phyloP scores from a whole-genome alignment of 2,329 filamentous ascomycete species.

The Paraconiothyrium brasiliense region DNA sequence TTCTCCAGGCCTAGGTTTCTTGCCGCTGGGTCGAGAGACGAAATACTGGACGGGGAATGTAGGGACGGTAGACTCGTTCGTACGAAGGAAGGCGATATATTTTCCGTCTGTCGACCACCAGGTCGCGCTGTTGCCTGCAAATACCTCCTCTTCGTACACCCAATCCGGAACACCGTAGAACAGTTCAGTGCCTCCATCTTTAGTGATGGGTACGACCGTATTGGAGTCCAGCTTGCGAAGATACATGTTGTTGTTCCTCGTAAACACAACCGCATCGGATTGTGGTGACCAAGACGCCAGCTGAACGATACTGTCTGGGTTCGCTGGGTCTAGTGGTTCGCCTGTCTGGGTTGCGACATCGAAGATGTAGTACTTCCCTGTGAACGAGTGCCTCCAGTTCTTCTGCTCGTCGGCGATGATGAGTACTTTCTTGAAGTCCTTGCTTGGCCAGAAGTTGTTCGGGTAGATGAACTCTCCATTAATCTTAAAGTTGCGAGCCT shows the following conservation, averaged over 20 bases:
- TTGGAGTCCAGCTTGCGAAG: constrained; percentile 72
- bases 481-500: constrained; percentile 69
- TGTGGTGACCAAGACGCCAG: constrained; percentile 89
- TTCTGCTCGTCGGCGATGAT: constrained; percentile 75
- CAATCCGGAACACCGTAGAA: constrained; percentile 98
- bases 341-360: constrained; percentile 83
- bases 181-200: constrained; percentile 84
- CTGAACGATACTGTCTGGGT: constrained; percentile 74
- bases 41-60: constrained; percentile 96
- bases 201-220: constrained; percentile 76
- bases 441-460: constrained; percentile 75
- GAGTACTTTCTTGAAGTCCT: constrained; percentile 85
- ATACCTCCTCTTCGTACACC: constrained; percentile 93
- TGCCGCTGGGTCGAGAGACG: constrained; percentile 83
- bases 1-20: constrained; percentile 71
- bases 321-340: constrained; percentile 77
- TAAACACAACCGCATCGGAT: constrained; percentile 89
- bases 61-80: constrained; percentile 90
- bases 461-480: constrained; percentile 66
- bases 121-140: constrained; percentile 79
- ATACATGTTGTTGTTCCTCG: constrained; percentile 88
- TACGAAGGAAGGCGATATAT: constrained; percentile 89
- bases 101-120: constrained; percentile 96
- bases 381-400: constrained; percentile 92
- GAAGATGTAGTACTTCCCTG: constrained; percentile 88